These are phyloP conservation scores for Pyrenophora teres DNA, from an alignment of 2,329 filamentous ascomycete genomes.

Conservation along the genomic window DNA sequence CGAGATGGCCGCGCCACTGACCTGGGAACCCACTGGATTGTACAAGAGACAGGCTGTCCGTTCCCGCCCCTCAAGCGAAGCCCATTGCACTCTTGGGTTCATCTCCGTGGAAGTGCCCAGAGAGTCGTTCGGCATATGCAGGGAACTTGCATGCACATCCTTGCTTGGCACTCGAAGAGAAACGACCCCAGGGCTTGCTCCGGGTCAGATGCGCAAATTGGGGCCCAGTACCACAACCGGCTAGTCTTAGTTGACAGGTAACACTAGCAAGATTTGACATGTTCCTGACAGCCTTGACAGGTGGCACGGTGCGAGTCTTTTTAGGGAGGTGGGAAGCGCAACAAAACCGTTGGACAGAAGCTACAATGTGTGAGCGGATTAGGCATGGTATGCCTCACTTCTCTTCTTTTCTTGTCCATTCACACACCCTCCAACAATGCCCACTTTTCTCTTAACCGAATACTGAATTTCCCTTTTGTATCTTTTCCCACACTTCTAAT, in stretches of 20 bases:
- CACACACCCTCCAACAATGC: too few relatives aligned
- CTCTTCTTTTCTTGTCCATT: too few relatives aligned
- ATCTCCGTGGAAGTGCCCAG: neutral
- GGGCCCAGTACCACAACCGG: constrained; percentile 11
- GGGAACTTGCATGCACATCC: constrained; percentile 7
- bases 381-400: neutral
- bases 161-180: constrained; percentile 6
- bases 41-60: neutral
- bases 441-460: too few relatives aligned
- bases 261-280: constrained; percentile 10
- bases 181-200: constrained; percentile 1
- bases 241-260: neutral
- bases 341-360: neutral
- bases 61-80: neutral
- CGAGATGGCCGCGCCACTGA: constrained; percentile 6
- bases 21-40: constrained; percentile 6
- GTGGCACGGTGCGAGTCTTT: constrained; percentile 27
- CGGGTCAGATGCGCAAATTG: constrained; percentile 19
- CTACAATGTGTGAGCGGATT: neutral
- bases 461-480: too few relatives aligned
- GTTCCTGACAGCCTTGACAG: constrained; percentile 33
- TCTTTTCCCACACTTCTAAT: too few relatives aligned
- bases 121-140: neutral
- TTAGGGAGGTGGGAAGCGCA: neutral
- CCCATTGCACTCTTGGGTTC: neutral